Base-by-base conservation (phyloP, 2,329 filamentous ascomycete species). In the Aspergillus sp. region DNA sequence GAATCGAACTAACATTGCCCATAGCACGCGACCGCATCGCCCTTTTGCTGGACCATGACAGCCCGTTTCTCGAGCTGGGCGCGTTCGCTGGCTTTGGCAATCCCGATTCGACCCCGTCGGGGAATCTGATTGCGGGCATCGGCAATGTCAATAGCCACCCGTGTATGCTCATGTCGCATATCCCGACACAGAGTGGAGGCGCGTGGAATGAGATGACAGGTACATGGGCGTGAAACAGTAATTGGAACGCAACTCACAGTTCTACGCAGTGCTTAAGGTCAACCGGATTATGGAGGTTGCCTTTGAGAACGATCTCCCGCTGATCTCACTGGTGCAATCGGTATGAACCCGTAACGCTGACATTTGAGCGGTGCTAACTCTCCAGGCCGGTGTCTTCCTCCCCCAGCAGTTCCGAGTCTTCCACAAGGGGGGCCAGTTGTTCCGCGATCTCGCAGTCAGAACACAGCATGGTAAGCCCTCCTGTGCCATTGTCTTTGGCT, bases 371-470 rank as follows among this genome's bases (percentile, higher is more conserved):
- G 34, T 41, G 4, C 43, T 19, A 71, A 46, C 11, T 31, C 15
- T 13, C 17, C 23, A 75, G 69, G 78, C 76, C 19, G 77, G 77
- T 4, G 77, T 79, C 7, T 80, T 80, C 45, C 69, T 81, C 11
- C 79, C 79, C 0, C 76, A 81, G 50, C 79, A 81, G 45, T 81
- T 81, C 57, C 70, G 74, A 1, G 79, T 81, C n/a, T 81, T 81
- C 62, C 79, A 81, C 69, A 76, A 76, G 58, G 76, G 75, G 7
- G 77, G 76, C 4, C 73, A 80, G 62, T 71, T 81, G 1, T 81
- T 81, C 63, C 72, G 73, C 31, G 78, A 80, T 50, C 73, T 81
- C 5, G 76, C 79, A 0, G 61, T 77, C 3, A 75, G 79, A 9
- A 76, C 72, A 1, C 69, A 74, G 45, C 69, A 77, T 22, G 75